Evolutionary conservation across 768 basidiomycete genomes (phyloP), one percentile per base, ranked within the genome.

Genomic region (Suillus decipiens): DNA sequence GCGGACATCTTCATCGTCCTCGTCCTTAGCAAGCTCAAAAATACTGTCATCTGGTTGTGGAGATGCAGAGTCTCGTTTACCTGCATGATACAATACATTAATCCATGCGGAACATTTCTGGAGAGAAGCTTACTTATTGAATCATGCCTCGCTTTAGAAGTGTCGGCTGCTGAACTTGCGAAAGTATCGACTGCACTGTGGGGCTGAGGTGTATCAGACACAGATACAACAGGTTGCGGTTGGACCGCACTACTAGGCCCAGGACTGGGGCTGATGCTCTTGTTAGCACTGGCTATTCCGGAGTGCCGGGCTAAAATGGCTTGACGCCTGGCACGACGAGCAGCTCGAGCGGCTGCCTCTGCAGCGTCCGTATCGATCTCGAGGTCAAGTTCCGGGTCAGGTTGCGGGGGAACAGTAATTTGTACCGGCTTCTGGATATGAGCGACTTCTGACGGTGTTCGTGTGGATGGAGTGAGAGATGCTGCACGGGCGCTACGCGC

Each of bases 281-380:
- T 75, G 64, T 69, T 73, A 19, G 72, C 64, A 67, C 81, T 83
- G 61, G 79, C 73, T 61, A 80, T 75, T 17, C 83, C 84, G 6
- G 80, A 69, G 75, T 92, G 90, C 75, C 92, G 93, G 61, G 90
- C 92, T 48, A 91, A 78, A 61, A 95, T 94, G 10, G 89, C 92
- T 63, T 86, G 86, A 34, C 93, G 87, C 60, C 77, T 79, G 15
- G 89, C 89, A 33, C 89, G 84, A 10, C 91, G 86, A 34, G 84
- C 88, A 7, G 78, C 90, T 39, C 92, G 80, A 10, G 86, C 76
- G 51, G 85, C 81, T 70, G 92, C 90, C 8, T 88, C 80, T 1
- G 85, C 70, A n/a, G 71, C 64, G 43, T 71, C 72, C 14, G 76
- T 79, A 22, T 87, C 85, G 22, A 88, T 72, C 58, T 90, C 89